These are phyloP conservation scores for Metschnikowia lochheadii DNA, from an alignment of 805 yeast species.

Conservation along the genomic window DNA sequence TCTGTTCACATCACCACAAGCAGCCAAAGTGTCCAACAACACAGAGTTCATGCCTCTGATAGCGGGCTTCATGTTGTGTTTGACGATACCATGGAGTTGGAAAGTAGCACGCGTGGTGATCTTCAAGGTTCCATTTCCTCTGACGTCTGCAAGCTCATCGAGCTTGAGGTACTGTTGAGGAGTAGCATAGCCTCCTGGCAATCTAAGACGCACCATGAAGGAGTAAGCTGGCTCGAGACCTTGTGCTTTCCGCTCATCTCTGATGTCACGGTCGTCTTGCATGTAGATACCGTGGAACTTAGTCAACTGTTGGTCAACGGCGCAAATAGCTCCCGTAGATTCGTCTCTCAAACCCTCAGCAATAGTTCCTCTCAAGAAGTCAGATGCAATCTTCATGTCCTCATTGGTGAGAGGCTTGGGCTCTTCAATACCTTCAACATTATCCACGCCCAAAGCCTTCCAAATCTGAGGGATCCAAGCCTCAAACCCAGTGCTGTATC, in stretches of 20 bases:
- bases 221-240: constrained; percentile 94
- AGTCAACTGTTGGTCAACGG: constrained; percentile 88
- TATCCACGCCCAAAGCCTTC: constrained; percentile 85
- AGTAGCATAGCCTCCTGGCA: constrained; percentile 88
- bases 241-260: constrained; percentile 87
- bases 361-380: constrained; percentile 89
- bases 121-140: constrained; percentile 92
- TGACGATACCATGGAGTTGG: constrained; percentile 93
- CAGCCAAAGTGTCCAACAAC: constrained; percentile 91
- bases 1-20: constrained; percentile 98
- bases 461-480: constrained; percentile 83
- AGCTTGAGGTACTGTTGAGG: constrained; percentile 86
- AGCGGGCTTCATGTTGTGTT: constrained; percentile 82
- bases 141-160: constrained; percentile 72
- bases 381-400: constrained; percentile 85
- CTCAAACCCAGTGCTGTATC: constrained; percentile 85
- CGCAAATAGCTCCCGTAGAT: constrained; percentile 86
- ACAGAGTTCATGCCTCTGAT: constrained; percentile 90
- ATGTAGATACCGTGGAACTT: constrained; percentile 97
- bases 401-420: constrained; percentile 91
- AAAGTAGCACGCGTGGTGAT: constrained; percentile 95
- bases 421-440: constrained; percentile 76
- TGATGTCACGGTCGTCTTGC: constrained; percentile 96
- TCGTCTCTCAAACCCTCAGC: constrained; percentile 78
- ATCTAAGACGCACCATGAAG: constrained; percentile 94